Conservation (phyloP, 371 early-diverging fungal genomes). For the Massospora cicadina region DNA sequence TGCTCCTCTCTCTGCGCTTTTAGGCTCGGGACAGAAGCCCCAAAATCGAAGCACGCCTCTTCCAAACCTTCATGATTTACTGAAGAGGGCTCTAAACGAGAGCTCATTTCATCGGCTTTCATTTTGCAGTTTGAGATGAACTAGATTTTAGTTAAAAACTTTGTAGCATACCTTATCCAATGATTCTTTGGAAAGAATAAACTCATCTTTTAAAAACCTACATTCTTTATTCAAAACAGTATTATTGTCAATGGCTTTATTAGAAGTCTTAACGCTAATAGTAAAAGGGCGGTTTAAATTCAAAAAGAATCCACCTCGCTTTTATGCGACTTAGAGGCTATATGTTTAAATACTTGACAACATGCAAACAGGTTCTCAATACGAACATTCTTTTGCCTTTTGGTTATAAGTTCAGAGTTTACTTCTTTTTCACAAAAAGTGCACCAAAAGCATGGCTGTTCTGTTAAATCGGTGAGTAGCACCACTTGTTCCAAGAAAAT, state of each 20-base stretch:
- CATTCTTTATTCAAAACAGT: background rate
- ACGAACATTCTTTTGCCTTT: background rate
- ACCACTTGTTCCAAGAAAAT: background rate
- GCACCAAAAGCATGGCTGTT: background rate
- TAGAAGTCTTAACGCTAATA: background rate
- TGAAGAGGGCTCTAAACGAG: no score
- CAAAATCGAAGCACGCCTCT: no score
- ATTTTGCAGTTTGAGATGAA: no score
- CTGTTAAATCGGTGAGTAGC: background rate
- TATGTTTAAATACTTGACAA: background rate
- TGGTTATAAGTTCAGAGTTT: background rate
- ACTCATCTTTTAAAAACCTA: background rate
- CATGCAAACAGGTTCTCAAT: background rate
- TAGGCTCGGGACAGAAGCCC: no score
- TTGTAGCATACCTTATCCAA: background rate
- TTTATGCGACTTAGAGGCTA: background rate
- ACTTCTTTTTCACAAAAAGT: background rate
- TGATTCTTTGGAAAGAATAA: background rate
- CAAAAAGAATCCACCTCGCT: background rate
- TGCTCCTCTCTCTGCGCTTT: no score
- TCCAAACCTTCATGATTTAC: no score
- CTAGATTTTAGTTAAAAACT: no score
- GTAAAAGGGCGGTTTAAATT: background rate
- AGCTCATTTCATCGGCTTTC: no score
- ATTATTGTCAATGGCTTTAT: background rate